Conservation (phyloP, 2,329 filamentous ascomycete species). For the Penicillium sp. region DNA sequence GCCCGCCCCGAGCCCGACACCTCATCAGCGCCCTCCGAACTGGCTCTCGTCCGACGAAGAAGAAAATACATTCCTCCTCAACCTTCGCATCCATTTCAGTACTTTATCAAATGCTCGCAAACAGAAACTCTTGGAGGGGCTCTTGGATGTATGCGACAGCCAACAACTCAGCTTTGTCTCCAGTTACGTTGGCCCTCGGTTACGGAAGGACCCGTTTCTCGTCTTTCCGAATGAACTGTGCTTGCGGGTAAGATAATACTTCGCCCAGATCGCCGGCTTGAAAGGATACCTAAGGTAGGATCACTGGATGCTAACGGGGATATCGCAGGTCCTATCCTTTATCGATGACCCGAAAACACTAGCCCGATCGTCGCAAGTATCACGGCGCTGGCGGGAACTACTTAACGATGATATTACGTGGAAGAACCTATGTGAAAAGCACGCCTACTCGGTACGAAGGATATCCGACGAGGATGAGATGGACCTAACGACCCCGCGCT, state of each 20-base stretch:
- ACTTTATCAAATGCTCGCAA: conserved; percentile 75
- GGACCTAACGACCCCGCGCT: conserved; percentile 39
- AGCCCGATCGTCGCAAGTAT: conserved; percentile 94
- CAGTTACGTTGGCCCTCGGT: conserved; percentile 87
- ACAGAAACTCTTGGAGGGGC: conserved; percentile 80
- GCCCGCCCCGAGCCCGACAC: conserved; percentile 69
- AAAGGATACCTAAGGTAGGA: too few species aligned
- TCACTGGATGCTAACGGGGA: conserved; percentile 13
- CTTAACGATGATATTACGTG: conserved; percentile 96
- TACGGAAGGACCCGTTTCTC: conserved; percentile 96
- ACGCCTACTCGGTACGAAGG: conserved; percentile 84
- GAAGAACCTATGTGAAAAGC: conserved; percentile 96
- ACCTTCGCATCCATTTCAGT: conserved; percentile 79
- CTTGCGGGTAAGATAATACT: conserved; percentile 67
- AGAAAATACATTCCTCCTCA: conserved; percentile 80
- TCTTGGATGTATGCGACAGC: conserved; percentile 92
- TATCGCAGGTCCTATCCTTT: conserved; percentile 80
- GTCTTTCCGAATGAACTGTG: conserved; percentile 92
- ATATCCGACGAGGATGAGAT: conserved; percentile 52
- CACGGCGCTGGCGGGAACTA: conserved; percentile 87
- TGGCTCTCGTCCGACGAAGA: conserved; percentile 59
- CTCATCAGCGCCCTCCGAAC: conserved; percentile 61
- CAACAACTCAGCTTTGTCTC: conserved; percentile 95
- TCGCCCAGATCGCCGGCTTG: too few species aligned
- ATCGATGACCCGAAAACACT: conserved; percentile 96